Conservation (phyloP, 768 basidiomycete genomes). For the Cystofilobasidium ferigula region DNA sequence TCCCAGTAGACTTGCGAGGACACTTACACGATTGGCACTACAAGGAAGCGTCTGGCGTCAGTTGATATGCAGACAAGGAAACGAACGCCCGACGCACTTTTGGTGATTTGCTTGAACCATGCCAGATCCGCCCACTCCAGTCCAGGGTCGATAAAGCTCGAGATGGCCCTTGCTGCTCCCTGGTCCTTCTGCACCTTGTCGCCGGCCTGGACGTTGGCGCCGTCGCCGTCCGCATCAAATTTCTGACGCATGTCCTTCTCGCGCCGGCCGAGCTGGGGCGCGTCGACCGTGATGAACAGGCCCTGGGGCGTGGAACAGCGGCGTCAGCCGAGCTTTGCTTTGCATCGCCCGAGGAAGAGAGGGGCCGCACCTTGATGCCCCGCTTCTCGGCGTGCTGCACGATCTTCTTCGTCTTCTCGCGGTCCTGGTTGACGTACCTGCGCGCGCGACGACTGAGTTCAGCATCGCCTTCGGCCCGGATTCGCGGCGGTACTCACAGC, state of each 20-base stretch:
- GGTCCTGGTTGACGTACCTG: slow-evolving; percentile 85
- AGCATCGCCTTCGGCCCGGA: not conserved
- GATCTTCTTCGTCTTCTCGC: slow-evolving; percentile 68
- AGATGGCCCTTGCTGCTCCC: slow-evolving; percentile 85
- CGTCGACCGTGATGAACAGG: slow-evolving; percentile 94
- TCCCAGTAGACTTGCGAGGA: no score
- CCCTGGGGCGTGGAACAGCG: no score
- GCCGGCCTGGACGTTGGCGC: slow-evolving; percentile 45
- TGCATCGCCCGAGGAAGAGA: not conserved
- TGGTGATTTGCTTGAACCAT: slow-evolving; percentile 65
- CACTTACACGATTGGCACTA: slow-evolving; percentile 56
- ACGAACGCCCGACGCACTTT: slow-evolving; percentile 41
- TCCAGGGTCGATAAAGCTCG: slow-evolving; percentile 91
- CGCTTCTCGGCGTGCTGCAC: slow-evolving; percentile 82
- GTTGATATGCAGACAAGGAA: slow-evolving; percentile 15
- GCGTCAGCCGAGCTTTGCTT: no score
- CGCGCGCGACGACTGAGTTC: not conserved
- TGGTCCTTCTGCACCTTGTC: slow-evolving; percentile 63
- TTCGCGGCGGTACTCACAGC: slow-evolving; percentile 44
- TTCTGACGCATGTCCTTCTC: slow-evolving; percentile 95
- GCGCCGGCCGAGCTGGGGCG: slow-evolving; percentile 84
- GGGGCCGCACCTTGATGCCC: slow-evolving; percentile 61
- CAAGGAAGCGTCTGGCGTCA: not conserved
- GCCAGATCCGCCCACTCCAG: slow-evolving; percentile 73
- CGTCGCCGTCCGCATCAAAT: slow-evolving; percentile 60